Percentiles rank a stretch among this genome's conserved stretches.
Evolutionary conservation across 768 basidiomycete species (phyloP).

Genomic region (Fistulinella prunicolor): DNA sequence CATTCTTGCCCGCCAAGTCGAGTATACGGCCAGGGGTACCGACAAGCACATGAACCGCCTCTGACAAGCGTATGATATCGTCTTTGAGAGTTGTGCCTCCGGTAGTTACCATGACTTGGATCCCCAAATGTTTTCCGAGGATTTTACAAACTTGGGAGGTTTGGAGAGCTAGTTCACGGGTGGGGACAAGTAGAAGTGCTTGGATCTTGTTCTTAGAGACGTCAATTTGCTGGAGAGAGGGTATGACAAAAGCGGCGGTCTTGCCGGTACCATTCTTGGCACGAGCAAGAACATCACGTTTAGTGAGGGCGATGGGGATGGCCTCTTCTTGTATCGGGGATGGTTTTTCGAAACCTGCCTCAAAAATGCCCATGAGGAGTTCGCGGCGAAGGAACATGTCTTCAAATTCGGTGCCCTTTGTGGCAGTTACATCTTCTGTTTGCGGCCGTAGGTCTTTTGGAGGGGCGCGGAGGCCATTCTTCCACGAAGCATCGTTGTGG

Average conservation of each 20-base stretch:
- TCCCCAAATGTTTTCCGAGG: constrained; percentile 91
- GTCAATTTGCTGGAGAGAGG: constrained; percentile 91
- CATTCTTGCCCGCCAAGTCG: constrained; percentile 88
- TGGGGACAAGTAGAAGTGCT: constrained; percentile 94
- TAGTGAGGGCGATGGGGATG: constrained; percentile 90
- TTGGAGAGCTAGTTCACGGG: constrained; percentile 97
- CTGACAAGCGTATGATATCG: constrained; percentile 89
- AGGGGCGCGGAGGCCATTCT: constrained; percentile 73
- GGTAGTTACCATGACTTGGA: constrained; percentile 99
- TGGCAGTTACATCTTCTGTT: constrained; percentile 94
- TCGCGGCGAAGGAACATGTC: constrained; percentile 90
- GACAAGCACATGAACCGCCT: constrained; percentile 92
- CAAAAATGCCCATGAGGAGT: constrained; percentile 99
- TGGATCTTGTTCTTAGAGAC: constrained; percentile 84
- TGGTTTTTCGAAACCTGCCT: constrained; percentile 95
- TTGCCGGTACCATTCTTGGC: constrained; percentile 98
- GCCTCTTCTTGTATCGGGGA: constrained; percentile 99
- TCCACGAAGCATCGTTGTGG: constrained; percentile 53
- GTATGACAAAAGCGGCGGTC: constrained; percentile 98
- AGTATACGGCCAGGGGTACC: constrained; percentile 96
- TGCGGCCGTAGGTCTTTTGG: constrained; percentile 92
- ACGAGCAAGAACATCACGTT: constrained; percentile 91
- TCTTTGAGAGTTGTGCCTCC: constrained; percentile 98
- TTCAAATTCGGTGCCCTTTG: constrained; percentile 94
- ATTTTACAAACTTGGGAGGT: constrained; percentile 99